Percentiles rank a stretch among this genome's conserved stretches.
These are phyloP conservation scores for Suillus hirtellus DNA, from an alignment of 768 basidiomycete genomes.

Conservation along the genomic window DNA sequence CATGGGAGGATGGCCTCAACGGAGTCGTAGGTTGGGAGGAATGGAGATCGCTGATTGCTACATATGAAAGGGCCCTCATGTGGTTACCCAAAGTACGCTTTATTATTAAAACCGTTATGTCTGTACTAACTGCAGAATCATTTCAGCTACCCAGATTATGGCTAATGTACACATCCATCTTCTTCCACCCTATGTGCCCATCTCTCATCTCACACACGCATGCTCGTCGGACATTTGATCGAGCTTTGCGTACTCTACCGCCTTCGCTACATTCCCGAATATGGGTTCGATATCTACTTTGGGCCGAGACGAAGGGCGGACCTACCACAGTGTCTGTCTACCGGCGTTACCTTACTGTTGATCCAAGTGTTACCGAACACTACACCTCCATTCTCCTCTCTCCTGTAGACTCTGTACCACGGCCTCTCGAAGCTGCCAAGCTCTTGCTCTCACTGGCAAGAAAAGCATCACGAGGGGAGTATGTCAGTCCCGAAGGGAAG, in stretches of 20 bases:
- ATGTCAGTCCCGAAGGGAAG: conserved; percentile 87
- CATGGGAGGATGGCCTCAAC: conserved; percentile 88
- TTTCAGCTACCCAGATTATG: conserved; percentile 87
- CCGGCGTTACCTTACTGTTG: conserved; percentile 83
- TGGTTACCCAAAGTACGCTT: conserved; percentile 84
- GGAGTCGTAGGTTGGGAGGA: conserved; percentile 93
- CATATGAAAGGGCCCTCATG: conserved; percentile 91
- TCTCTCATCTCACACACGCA: conserved; percentile 82
- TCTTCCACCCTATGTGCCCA: conserved; percentile 89
- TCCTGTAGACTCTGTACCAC: conserved; percentile 56
- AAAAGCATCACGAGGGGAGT: conserved; percentile 80
- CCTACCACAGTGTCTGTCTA: conserved; percentile 79
- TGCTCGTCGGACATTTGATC: conserved; percentile 91
- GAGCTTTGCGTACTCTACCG: conserved; percentile 89
- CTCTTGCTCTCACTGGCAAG: conserved; percentile 81
- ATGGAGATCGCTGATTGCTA: conserved; percentile 86
- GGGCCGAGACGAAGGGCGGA: conserved; percentile 85
- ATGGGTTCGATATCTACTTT: conserved; percentile 91
- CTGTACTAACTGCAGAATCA: conserved; percentile 10
- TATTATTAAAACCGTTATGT: conserved; percentile 4
- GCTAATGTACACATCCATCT: conserved; percentile 89
- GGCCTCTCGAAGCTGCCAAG: conserved; percentile 93
- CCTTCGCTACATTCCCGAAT: conserved; percentile 90
- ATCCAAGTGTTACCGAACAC: conserved; percentile 78
- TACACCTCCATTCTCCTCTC: conserved; percentile 70